Evolutionary conservation across 192 early-diverging fungal genomes (phyloP).

Genomic region (Entrophospora sp.): DNA sequence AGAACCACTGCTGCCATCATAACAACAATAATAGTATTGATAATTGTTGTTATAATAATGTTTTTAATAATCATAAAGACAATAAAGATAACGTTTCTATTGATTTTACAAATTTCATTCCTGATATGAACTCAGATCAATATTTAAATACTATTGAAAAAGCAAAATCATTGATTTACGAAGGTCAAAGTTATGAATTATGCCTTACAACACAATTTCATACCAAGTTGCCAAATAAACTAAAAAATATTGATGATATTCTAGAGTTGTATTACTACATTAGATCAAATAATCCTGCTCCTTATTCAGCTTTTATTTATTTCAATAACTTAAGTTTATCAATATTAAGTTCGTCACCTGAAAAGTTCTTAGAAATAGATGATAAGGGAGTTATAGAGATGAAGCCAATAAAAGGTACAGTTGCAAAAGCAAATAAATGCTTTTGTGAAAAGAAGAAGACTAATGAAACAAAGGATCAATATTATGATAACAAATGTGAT

Average conservation of each 20-base stretch:
- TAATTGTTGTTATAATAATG: no score
- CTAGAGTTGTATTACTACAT: constrained; percentile 56
- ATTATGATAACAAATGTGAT: no score
- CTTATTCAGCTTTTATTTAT: constrained; percentile 70
- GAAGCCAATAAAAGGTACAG: constrained; percentile 96
- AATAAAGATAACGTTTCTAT: no score
- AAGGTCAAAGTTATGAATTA: constrained; percentile 93
- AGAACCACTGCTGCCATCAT: no score
- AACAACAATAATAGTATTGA: no score
- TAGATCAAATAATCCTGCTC: constrained; percentile 73
- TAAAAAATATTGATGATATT: constrained; percentile 25
- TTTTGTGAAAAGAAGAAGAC: constrained; percentile 33
- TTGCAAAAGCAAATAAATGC: constrained; percentile 36
- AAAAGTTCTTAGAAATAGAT: constrained; percentile 62
- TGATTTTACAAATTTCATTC: no score
- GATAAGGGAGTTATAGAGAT: constrained; percentile 57
- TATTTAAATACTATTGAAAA: constrained; percentile 54
- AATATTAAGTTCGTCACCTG: constrained; percentile 50
- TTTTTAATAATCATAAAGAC: no score
- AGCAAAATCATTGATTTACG: constrained; percentile 52
- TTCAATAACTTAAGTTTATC: constrained; percentile 30
- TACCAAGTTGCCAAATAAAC: constrained; percentile 22
- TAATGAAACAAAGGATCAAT: no score
- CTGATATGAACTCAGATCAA: constrained; percentile 30
- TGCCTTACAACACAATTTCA: constrained; percentile 84